These are phyloP conservation scores for Musa acuminata DNA, from an alignment of 176 grass and related monocot species.

Conservation along the genomic window DNA sequence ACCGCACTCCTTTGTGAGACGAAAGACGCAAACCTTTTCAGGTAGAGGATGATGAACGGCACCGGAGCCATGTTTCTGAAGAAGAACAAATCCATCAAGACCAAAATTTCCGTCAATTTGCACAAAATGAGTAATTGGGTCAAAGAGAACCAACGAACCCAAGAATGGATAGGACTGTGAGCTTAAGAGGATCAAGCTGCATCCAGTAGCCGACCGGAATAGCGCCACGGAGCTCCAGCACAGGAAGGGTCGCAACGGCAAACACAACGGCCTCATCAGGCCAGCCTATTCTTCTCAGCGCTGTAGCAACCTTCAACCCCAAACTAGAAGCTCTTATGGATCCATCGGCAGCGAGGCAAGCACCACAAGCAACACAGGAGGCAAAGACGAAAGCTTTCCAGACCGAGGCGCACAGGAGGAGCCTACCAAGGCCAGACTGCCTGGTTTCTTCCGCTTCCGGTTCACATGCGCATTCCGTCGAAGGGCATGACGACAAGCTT, in stretches of 20 bases:
- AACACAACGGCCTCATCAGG: slow-evolving; percentile 77
- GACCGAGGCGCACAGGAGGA: not conserved
- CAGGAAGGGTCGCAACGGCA: slow-evolving; percentile 60
- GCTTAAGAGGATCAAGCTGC: slow-evolving; percentile 57
- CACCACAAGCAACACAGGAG: not conserved
- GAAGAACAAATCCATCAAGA: slow-evolving; percentile 14
- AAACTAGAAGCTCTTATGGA: slow-evolving; percentile 67
- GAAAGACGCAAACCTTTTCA: slow-evolving; percentile 60
- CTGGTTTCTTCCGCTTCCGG: not conserved
- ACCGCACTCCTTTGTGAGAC: slow-evolving; percentile 55
- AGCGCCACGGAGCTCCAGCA: slow-evolving; percentile 82
- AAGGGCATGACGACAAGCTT: not conserved
- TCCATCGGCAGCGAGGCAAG: slow-evolving; percentile 30
- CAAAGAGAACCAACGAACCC: slow-evolving; percentile 32
- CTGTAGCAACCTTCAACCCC: slow-evolving; percentile 60
- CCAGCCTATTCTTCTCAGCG: slow-evolving; percentile 70
- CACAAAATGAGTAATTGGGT: not conserved
- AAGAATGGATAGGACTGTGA: slow-evolving; percentile 68
- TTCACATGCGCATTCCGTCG: not conserved
- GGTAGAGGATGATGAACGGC: slow-evolving; percentile 75
- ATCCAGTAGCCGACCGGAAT: slow-evolving; percentile 94
- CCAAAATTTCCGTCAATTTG: not conserved
- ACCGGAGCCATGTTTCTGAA: slow-evolving; percentile 93
- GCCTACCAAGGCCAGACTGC: not conserved
- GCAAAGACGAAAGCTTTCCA: slow-evolving; percentile 3